Evolutionary conservation across 495 filamentous ascomycete species (phyloP).

Genomic region (Aspergillus ostianus): DNA sequence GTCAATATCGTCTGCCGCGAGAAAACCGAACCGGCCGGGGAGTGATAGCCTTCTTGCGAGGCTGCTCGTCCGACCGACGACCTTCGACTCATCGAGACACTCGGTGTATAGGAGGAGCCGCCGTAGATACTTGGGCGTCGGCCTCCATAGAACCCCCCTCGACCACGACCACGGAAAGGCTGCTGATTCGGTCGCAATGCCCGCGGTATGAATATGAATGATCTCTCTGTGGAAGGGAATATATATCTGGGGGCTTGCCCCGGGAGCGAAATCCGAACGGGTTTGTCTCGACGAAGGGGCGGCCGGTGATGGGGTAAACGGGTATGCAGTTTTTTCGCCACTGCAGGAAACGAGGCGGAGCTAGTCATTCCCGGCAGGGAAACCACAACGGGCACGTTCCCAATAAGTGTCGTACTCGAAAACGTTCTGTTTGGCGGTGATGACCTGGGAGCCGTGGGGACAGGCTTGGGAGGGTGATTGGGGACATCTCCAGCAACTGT

Average conservation of each 20-base stretch:
- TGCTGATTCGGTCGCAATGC: constrained; percentile 91
- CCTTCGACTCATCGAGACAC: constrained; percentile 83
- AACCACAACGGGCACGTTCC: constrained; percentile 80
- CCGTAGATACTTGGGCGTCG: constrained; percentile 79
- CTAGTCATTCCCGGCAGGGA: constrained; percentile 71
- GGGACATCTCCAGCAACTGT: constrained; percentile 54
- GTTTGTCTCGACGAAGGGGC: constrained; percentile 92
- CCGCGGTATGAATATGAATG: constrained; percentile 97
- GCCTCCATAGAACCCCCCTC: constrained; percentile 66
- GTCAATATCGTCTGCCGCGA: constrained; percentile 59
- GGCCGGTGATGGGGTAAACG: constrained; percentile 93
- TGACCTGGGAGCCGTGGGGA: constrained; percentile 46
- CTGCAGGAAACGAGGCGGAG: constrained; percentile 65
- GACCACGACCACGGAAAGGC: constrained; percentile 64
- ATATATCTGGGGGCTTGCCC: constrained; percentile 77
- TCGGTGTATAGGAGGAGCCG: constrained; percentile 84
- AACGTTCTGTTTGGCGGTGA: constrained; percentile 64
- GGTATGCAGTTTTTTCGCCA: constrained; percentile 82
- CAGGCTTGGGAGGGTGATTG: constrained; percentile 28
- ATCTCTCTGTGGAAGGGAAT: constrained; percentile 82
- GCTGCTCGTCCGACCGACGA: constrained; percentile 81
- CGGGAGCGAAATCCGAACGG: constrained; percentile 90
- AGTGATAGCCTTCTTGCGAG: constrained; percentile 70
- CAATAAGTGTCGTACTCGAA: constrained; percentile 64
- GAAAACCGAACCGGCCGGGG: constrained; percentile 73